A percentile compares a stretch with the other conserved stretches of the same genome.
phyloP scores from a whole-genome alignment of 768 basidiomycete species.

The Nidularia pulvinata region DNA sequence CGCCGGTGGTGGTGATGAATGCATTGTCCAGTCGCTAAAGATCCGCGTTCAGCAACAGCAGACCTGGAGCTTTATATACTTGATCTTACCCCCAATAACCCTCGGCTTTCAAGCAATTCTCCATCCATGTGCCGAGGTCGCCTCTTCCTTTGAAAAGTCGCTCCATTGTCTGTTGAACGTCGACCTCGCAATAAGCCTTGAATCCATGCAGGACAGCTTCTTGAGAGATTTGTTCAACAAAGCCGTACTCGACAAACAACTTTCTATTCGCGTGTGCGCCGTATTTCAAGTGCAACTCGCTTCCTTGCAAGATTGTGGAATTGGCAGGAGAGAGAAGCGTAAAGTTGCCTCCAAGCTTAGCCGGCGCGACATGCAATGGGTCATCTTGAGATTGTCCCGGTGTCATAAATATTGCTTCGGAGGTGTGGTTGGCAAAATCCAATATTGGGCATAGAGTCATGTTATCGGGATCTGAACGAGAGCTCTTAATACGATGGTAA shows the following conservation, averaged over 20 bases:
- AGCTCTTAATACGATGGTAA: slow-evolving; percentile 57
- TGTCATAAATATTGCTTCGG: slow-evolving; percentile 35
- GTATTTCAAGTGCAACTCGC: slow-evolving; percentile 80
- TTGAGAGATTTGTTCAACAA: slow-evolving; percentile 45
- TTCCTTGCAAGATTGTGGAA: slow-evolving; percentile 37
- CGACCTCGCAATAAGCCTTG: slow-evolving; percentile 51
- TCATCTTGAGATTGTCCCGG: slow-evolving; percentile 35
- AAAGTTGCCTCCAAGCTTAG: slow-evolving; percentile 41
- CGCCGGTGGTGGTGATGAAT: slow-evolving; percentile 55
- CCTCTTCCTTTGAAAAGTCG: slow-evolving; percentile 44
- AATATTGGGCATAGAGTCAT: slow-evolving; percentile 87
- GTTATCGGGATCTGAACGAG: slow-evolving; percentile 64
- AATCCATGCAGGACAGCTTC: slow-evolving; percentile 16
- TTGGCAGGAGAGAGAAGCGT: slow-evolving; percentile 48
- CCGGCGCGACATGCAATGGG: slow-evolving; percentile 30
- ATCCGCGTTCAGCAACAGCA: slow-evolving; percentile 1
- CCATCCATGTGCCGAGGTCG: slow-evolving; percentile 41
- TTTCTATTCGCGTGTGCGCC: slow-evolving; percentile 77
- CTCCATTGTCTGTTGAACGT: slow-evolving; percentile 57
- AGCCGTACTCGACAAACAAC: slow-evolving; percentile 91
- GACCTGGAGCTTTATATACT: background rate
- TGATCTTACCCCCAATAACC: slow-evolving; percentile 83
- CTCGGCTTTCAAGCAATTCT: slow-evolving; percentile 50
- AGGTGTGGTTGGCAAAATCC: slow-evolving; percentile 87
- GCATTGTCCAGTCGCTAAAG: slow-evolving; percentile 79